Evolutionary conservation across 345 rosid genomes (phyloP).

Genomic region (Aethionema arabicum): DNA sequence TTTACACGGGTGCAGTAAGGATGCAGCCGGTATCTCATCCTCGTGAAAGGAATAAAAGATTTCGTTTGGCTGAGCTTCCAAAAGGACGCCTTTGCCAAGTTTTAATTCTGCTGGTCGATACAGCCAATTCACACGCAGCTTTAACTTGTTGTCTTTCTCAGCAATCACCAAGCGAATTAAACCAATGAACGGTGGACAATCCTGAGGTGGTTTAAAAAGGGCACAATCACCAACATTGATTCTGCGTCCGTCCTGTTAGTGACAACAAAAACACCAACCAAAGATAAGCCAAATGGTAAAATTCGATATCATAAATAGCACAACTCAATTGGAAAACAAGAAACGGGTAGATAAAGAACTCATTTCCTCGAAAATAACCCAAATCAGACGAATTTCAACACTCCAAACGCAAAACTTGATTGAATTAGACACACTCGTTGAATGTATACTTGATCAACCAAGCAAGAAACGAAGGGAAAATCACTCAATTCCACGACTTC

Average conservation of each 20-base stretch:
- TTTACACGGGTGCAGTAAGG: slow-evolving; percentile 92
- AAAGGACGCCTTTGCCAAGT: slow-evolving; percentile 77
- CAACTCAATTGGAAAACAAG: too few relatives aligned
- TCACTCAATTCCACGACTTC: neutral
- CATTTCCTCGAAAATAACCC: neutral
- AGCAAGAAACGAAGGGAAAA: neutral
- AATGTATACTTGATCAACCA: neutral
- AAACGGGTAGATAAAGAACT: too few relatives aligned
- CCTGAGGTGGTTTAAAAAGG: slow-evolving; percentile 77
- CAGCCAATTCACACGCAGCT: slow-evolving; percentile 79
- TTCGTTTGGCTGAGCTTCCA: slow-evolving; percentile 94
- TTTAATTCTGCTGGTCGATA: slow-evolving; percentile 80
- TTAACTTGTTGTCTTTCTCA: slow-evolving; percentile 52
- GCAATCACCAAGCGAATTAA: slow-evolving; percentile 56
- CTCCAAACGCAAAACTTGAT: too few relatives aligned
- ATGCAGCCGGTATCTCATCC: slow-evolving; percentile 90
- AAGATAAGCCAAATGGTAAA: neutral
- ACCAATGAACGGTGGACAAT: slow-evolving; percentile 91
- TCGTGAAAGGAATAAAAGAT: slow-evolving; percentile 88
- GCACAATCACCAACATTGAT: slow-evolving; percentile 91
- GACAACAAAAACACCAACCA: slow-evolving; percentile 10
- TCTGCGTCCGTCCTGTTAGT: slow-evolving; percentile 69
- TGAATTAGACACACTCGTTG: neutral
- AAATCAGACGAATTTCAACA: too few relatives aligned
- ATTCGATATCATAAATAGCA: too few relatives aligned